phyloP scores from a whole-genome alignment of 805 yeast genomes.

The Suhomyces faveliae region DNA sequence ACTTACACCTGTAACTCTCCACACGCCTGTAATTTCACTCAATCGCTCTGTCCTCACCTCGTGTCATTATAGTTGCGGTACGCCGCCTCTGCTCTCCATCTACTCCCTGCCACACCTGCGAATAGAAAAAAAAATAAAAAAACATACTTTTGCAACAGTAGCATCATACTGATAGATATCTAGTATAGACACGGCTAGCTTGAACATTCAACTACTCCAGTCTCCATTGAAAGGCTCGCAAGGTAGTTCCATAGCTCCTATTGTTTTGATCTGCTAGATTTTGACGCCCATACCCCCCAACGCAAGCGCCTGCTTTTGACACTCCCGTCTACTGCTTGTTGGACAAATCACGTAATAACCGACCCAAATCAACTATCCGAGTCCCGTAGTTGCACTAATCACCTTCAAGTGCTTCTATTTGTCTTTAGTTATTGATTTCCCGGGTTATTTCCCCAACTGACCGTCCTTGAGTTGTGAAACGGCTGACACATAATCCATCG shows the following conservation, averaged over 20 bases:
- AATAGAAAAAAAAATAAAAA: not conserved
- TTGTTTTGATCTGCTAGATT: not conserved
- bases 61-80: not conserved
- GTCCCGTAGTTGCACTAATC: not conserved
- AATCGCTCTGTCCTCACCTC: not conserved
- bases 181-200: slow-evolving; percentile 1
- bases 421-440: not conserved
- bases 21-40: no score
- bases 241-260: not conserved
- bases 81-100: not conserved
- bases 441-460: not conserved
- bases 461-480: not conserved
- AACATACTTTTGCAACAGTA: slow-evolving; percentile 1
- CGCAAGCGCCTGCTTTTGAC: not conserved
- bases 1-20: no score
- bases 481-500: not conserved
- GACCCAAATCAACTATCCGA: not conserved
- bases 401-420: not conserved
- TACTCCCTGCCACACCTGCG: not conserved
- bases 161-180: not conserved
- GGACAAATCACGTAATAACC: not conserved
- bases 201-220: not conserved
- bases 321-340: not conserved
- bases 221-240: not conserved
- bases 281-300: not conserved